A percentile compares a stretch with the other conserved stretches of the same genome.
Conservation (phyloP, 169 alveolate species). For the Miamiensis avidus region DNA sequence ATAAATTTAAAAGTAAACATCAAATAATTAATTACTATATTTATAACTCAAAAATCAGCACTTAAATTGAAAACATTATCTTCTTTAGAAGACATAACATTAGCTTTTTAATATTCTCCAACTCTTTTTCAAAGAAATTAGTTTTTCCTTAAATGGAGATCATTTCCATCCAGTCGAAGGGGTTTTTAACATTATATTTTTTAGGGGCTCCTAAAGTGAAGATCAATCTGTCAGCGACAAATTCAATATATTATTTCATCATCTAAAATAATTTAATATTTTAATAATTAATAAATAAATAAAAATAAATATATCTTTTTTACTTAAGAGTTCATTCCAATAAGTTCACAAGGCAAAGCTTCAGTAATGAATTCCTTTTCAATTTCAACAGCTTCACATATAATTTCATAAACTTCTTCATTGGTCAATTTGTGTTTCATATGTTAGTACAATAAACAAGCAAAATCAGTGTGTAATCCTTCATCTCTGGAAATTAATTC, state of each 20-base stretch:
- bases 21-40: no score
- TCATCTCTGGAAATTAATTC: conserved; percentile 98
- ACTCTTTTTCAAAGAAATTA: conserved; percentile 98
- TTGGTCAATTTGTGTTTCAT: conserved; percentile 90
- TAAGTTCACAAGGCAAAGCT: conserved; percentile 96
- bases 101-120: conserved; percentile 98
- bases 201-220: conserved; percentile 93
- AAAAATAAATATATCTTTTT: no score
- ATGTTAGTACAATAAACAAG: conserved; percentile 94
- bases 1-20: no score
- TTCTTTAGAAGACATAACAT: conserved; percentile 89
- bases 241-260: conserved; percentile 97
- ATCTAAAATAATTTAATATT: background rate
- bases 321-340: conserved; percentile 96
- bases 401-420: conserved; percentile 91
- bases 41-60: conserved; percentile 67
- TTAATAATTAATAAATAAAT: no score
- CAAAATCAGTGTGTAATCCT: conserved; percentile 99
- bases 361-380: conserved; percentile 96
- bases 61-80: conserved; percentile 71
- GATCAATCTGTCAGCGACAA: conserved; percentile 97
- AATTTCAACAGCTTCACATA: conserved; percentile 96
- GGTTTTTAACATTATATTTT: conserved; percentile 92
- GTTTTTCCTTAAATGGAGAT: conserved; percentile 98
- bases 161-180: conserved; percentile 99